Base-by-base conservation (phyloP, 176 grass and related monocot species). In the Poa pratensis region DNA sequence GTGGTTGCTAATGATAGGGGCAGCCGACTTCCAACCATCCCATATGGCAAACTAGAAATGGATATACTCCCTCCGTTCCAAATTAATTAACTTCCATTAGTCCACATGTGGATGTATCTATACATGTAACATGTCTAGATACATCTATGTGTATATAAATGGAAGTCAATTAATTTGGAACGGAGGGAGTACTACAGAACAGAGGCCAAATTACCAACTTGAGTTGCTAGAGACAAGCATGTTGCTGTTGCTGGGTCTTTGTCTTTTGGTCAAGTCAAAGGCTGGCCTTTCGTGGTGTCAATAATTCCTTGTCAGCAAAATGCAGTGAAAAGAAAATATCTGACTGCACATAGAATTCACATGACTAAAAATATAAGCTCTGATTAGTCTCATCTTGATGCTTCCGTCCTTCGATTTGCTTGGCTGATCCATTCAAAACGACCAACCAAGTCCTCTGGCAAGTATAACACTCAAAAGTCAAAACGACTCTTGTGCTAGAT, bases 361-460 rank as follows among this genome's bases (percentile, higher is more conserved):
- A 63, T 65, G 13, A 7, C 7, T 49, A 27, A 14, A 57, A 73
- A 79, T 74, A 1, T 32, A 55, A 17, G 10, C 24, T n/a, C 35
- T 42, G 20, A 46, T 12, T 43, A 69, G 2, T 65, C 61, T 14
- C 76, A 79, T 28, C 27, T 30, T 26, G 48, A 13, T 34, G 1
- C 17, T 37, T 16, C 26, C 27, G 68, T 55, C 15, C 32, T 84
- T 51, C 19, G 40, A 54, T 12, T 37, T 18, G 13, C 53, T 24
- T 24, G 6, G 1, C 6, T 79, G 65, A 49, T 57, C 73, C 54
- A 30, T 71, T 83, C 24, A 48, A 59, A 42, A 80, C 23, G 76
- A 75, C 37, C 32, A 9, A 80, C 35, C 5, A 8, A 6, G 30
- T 73, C 67, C 43, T 12, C 10, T 13, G 11, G 9, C 9, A 11